Evolutionary conservation across 306 rosid species (phyloP), one percentile per base, ranked within the genome.

Genomic region (Senna siamea): DNA sequence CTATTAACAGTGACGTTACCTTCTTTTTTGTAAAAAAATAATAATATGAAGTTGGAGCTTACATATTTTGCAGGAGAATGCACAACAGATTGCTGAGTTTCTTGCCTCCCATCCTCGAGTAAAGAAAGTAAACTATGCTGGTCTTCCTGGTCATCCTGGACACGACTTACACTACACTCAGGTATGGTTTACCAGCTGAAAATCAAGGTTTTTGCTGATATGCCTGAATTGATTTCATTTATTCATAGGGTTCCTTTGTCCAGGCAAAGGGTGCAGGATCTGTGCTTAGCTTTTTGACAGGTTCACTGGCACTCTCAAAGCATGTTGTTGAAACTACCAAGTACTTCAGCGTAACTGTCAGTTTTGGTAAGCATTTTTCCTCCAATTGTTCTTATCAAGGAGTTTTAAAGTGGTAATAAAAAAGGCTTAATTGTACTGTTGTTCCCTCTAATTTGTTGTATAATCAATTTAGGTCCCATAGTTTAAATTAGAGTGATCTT

Each of bases 211-310:
- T 37, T 38, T 69, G 52, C 43, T 80, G 44, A 71, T n/a, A 14
- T 58, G 52, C 43, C n/a, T 0, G 6, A 32, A 41, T 35, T 15
- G 30, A 20, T 69, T 76, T 62, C 72, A 62, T 18, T 44, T 40
- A 19, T 69, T 66, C 74, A 79, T 60, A 0, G 20, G 66, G 40
- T 41, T 12, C 63, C 56, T 65, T 66, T 14, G 67, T 78, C 38
- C 84, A 94, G 98, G 97, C 97, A 69, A 88, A 88, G 74, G 98
- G 96, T 77, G 93, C 98, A 37, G 97, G 97, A 55, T 85, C 96
- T 70, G 97, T 94, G 76, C 79, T 91, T 80, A 94, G 98, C 86
- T 91, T 94, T 84, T 76, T 88, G 82, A 91, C 97, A 15, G 96
- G 97, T 62, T 89, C 96, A 46, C 37, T 83, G 74, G 84, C 93